Conservation (phyloP, 1,139 yeast species). For the Pichia sp. region DNA sequence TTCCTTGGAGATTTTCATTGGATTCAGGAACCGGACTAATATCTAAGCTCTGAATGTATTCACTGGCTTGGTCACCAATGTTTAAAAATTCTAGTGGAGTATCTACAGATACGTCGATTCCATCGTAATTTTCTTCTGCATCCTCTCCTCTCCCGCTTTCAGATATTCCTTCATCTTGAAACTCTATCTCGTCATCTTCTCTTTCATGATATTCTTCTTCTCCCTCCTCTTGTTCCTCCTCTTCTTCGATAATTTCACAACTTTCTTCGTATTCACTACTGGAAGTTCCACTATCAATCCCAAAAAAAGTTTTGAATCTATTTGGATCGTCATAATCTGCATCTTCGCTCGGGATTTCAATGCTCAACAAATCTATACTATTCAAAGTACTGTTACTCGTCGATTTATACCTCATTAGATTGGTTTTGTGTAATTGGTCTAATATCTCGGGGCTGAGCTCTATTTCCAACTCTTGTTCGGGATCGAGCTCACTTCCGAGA, state of each 20-base stretch:
- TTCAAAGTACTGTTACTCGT: conserved; percentile 2
- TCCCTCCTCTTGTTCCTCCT: not conserved
- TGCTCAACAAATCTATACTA: conserved; percentile 11
- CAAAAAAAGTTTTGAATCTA: conserved; percentile 13
- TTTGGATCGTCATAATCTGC: conserved; percentile 12
- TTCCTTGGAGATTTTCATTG: not conserved
- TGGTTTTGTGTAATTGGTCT: not conserved
- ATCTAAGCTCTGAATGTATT: not conserved
- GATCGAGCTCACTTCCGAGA: conserved; percentile 1
- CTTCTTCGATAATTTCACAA: not conserved
- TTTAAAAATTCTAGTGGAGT: not conserved
- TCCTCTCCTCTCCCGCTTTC: not conserved
- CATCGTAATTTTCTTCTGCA: too few relatives aligned
- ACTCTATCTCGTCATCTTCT: too few relatives aligned
- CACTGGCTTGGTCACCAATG: not conserved
- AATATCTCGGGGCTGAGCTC: conserved; percentile 5
- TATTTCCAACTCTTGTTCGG: conserved; percentile 10
- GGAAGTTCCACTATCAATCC: conserved; percentile 1
- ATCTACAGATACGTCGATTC: too few relatives aligned
- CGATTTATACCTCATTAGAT: not conserved
- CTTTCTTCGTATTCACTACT: not conserved
- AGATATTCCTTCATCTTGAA: too few relatives aligned
- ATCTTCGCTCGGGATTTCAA: conserved; percentile 15
- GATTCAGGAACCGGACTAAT: not conserved
- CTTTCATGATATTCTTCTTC: not conserved